These are phyloP conservation scores for Climacium dendroides DNA, from an alignment of 225 moss, liverwort and hornwort genomes.

Conservation along the genomic window DNA sequence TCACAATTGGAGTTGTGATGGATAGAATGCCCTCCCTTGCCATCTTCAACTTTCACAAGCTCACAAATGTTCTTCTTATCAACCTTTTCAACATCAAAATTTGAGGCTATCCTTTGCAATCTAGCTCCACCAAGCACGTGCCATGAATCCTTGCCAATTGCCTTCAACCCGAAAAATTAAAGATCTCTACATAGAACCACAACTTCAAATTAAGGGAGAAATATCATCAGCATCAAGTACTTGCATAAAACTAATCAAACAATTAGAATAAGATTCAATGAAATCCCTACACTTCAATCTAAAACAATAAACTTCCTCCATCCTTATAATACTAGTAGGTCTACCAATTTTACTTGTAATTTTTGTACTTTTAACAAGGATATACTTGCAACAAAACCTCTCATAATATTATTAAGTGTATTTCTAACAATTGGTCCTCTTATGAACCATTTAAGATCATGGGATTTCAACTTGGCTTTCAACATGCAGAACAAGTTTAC, in stretches of 20 bases:
- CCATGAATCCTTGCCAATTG: background rate
- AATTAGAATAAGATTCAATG: background rate
- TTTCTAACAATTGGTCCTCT: accelerated
- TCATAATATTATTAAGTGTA: background rate
- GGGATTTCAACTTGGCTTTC: background rate
- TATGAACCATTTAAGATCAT: background rate
- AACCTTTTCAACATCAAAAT: background rate
- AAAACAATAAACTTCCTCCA: background rate
- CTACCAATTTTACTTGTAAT: background rate
- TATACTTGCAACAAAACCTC: accelerated
- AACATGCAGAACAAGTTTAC: background rate
- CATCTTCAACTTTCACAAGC: background rate
- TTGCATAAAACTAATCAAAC: background rate
- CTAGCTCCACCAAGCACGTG: accelerated
- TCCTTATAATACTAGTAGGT: background rate
- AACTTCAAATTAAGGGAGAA: background rate
- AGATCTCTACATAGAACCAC: background rate
- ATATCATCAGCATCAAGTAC: accelerated
- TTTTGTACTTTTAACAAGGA: accelerated
- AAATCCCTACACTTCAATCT: accelerated
- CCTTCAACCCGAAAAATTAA: accelerated
- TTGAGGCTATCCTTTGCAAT: accelerated
- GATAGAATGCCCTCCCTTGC: background rate
- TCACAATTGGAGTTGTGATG: background rate
- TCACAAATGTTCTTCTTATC: background rate